phyloP scores from a whole-genome alignment of 1,139 yeast species.

The Candida sp. region DNA sequence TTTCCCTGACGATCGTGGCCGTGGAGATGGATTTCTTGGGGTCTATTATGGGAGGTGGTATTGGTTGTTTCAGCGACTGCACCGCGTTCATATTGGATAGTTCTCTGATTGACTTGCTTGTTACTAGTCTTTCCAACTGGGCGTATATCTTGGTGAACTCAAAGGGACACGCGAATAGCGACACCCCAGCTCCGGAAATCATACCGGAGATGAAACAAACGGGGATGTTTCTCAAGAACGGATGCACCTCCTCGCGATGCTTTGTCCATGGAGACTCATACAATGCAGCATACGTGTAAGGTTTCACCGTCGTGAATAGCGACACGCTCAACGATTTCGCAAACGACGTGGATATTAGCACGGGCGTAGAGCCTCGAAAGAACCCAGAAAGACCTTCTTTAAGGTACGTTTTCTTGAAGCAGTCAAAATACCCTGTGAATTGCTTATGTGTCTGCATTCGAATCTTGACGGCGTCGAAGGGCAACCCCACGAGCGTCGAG shows the following conservation, averaged over 20 bases:
- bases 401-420: conserved; percentile 58
- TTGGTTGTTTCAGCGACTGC: neutral
- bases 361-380: conserved; percentile 78
- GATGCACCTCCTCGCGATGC: conserved; percentile 24
- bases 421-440: conserved; percentile 60
- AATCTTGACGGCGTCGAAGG: conserved; percentile 84
- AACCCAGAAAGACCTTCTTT: conserved; percentile 75
- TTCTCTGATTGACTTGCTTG: conserved; percentile 22
- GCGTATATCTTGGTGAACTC: conserved; percentile 85
- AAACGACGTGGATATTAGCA: conserved; percentile 66
- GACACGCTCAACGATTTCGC: conserved; percentile 73
- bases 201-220: conserved; percentile 70
- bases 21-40: conserved; percentile 24
- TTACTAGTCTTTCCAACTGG: conserved; percentile 63
- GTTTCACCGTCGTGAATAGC: conserved; percentile 63
- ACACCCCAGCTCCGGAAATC: conserved; percentile 67
- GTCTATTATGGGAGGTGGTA: conserved; percentile 8
- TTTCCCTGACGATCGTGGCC: conserved; percentile 48
- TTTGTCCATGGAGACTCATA: conserved; percentile 19
- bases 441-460: conserved; percentile 78
- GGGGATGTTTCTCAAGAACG: conserved; percentile 61
- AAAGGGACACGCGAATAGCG: conserved; percentile 81
- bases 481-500: conserved; percentile 82
- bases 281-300: conserved; percentile 40
- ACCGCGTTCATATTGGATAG: conserved; percentile 15